Evolutionary conservation across 1,139 yeast species (phyloP).

Genomic region (Hansenula sp.): DNA sequence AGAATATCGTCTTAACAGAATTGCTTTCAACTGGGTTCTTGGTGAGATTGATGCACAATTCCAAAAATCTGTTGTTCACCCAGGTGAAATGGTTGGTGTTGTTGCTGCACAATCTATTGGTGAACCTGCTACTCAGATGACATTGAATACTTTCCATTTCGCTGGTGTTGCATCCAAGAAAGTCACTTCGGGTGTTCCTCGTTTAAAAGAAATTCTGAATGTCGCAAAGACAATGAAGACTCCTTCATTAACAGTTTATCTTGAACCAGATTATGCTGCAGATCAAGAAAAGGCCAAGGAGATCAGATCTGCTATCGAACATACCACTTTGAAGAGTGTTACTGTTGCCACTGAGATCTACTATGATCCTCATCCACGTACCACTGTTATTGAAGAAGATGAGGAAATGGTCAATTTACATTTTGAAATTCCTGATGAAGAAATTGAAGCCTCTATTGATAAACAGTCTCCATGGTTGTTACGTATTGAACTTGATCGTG

Average conservation of each 20-base stretch:
- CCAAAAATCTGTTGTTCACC: conserved; percentile 89
- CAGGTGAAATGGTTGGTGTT: conserved; percentile 99
- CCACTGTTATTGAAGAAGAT: conserved; percentile 95
- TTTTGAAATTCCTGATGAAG: conserved; percentile 97
- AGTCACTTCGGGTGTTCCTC: conserved; percentile 99
- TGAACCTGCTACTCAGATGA: conserved; percentile 99
- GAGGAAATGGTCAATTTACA: conserved; percentile 95
- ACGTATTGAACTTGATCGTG: conserved; percentile 96
- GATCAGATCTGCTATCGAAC: conserved; percentile 95
- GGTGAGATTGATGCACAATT: conserved; percentile 94
- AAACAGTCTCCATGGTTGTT: conserved; percentile 97
- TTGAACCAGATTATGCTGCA: conserved; percentile 72
- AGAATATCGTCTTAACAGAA: conserved; percentile 79
- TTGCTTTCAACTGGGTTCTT: conserved; percentile 92
- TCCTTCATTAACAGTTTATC: conserved; percentile 93
- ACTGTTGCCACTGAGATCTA: conserved; percentile 96
- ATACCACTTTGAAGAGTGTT: conserved; percentile 89
- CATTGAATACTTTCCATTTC: conserved; percentile 98
- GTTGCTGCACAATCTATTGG: conserved; percentile 99
- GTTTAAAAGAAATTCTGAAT: conserved; percentile 96
- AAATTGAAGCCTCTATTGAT: conserved; percentile 87
- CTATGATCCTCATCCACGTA: conserved; percentile 97
- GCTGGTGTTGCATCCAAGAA: conserved; percentile 99
- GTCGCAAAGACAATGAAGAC: conserved; percentile 98
- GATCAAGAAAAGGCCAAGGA: conserved; percentile 93